Evolutionary conservation across 2,329 filamentous ascomycete genomes (phyloP).

Genomic region (Xylaria multiplex): DNA sequence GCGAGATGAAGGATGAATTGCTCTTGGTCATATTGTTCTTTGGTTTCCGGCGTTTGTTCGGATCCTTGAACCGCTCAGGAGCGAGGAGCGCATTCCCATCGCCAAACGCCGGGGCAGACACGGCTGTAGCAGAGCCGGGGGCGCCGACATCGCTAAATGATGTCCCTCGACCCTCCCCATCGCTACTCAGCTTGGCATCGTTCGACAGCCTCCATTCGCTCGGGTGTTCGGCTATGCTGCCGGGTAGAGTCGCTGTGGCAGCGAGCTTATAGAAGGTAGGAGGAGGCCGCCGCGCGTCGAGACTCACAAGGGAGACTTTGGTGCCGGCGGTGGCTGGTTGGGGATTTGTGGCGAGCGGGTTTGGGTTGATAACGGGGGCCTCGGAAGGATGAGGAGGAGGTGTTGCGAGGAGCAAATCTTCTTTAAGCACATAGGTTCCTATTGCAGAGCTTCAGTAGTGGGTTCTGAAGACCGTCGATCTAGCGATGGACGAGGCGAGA

Average conservation of each 20-base stretch:
- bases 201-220: constrained; percentile 69
- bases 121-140: constrained; percentile 53
- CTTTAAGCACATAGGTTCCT: constrained; percentile 91
- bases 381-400: constrained; percentile 96
- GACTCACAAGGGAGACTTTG: constrained; percentile 79
- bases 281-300: constrained; percentile 69
- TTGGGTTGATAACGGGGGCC: constrained; percentile 84
- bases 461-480: background rate
- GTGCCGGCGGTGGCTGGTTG: constrained; percentile 87
- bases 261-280: constrained; percentile 65
- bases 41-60: constrained; percentile 86
- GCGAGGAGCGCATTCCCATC: constrained; percentile 82
- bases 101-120: constrained; percentile 77
- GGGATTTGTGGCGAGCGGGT: constrained; percentile 86
- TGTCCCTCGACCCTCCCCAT: constrained; percentile 62
- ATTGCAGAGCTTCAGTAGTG: constrained; percentile 37
- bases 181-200: constrained; percentile 68
- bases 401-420: constrained; percentile 91
- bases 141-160: constrained; percentile 62
- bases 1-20: constrained; percentile 97
- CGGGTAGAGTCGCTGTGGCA: constrained; percentile 61
- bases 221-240: constrained; percentile 70
- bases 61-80: constrained; percentile 72
- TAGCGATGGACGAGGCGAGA: background rate
- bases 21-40: constrained; percentile 99